Evolutionary conservation across 164 flowering plant species (phyloP).

Genomic region (Hamamelis virginiana): DNA sequence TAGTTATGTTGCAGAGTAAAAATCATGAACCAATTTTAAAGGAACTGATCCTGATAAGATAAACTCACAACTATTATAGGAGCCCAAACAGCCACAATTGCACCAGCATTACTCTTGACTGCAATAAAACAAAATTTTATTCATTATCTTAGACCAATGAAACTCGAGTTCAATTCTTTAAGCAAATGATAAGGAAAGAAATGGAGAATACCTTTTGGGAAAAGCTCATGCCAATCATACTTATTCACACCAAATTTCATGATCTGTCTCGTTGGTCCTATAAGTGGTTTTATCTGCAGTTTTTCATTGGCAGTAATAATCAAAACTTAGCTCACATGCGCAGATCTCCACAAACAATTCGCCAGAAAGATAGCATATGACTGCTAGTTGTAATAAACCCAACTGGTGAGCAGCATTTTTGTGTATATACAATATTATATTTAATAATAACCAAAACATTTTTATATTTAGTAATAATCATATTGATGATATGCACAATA

Average conservation of each 20-base stretch:
- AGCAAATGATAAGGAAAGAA: not conserved
- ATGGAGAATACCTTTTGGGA: slow-evolving; percentile 67
- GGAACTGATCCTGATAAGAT: not conserved
- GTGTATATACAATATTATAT: not conserved
- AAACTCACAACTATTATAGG: slow-evolving; percentile 87
- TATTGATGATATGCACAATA: too few species aligned
- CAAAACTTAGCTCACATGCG: not conserved
- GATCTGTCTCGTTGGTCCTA: slow-evolving; percentile 77
- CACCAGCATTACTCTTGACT: slow-evolving; percentile 90
- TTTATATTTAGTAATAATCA: too few species aligned
- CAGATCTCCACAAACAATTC: not conserved
- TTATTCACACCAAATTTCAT: slow-evolving; percentile 60
- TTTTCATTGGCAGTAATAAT: slow-evolving; percentile 5
- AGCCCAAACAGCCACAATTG: slow-evolving; percentile 89
- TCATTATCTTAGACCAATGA: not conserved
- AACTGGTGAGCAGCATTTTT: not conserved
- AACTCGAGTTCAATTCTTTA: not conserved
- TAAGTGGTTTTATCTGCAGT: slow-evolving; percentile 85
- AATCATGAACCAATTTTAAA: not conserved
- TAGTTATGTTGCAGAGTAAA: too few species aligned
- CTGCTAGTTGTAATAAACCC: not conserved
- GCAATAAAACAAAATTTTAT: slow-evolving; percentile 20
- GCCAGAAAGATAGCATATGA: not conserved
- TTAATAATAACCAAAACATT: too few species aligned
- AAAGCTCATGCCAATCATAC: slow-evolving; percentile 89